A percentile compares a stretch with the other conserved stretches of the same genome.
Evolutionary conservation across 2,329 filamentous ascomycete genomes (phyloP).

Genomic region (Ilyonectria sp.): DNA sequence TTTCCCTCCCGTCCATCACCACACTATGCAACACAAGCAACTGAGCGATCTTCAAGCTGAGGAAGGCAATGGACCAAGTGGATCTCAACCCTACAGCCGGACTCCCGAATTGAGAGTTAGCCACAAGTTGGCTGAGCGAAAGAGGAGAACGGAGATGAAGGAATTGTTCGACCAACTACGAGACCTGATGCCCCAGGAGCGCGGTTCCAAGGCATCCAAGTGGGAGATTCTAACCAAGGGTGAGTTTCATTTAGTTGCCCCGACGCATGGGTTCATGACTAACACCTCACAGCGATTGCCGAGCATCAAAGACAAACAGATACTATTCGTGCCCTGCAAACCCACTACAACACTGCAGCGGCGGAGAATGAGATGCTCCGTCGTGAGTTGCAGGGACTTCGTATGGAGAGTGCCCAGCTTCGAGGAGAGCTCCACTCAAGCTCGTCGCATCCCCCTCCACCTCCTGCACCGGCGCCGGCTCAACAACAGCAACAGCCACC

Average conservation of each 20-base stretch:
- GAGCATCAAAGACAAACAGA: constrained; percentile 72
- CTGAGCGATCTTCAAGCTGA: constrained; percentile 76
- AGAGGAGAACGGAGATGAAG: constrained; percentile 90
- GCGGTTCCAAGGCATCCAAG: constrained; percentile 88
- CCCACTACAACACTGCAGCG: constrained; percentile 59
- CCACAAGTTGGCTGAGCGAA: constrained; percentile 88
- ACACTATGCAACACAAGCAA: constrained; percentile 82
- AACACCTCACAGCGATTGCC: constrained; percentile 66
- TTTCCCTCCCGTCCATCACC: constrained; percentile 77
- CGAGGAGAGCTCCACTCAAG: constrained; percentile 53
- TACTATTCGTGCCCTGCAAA: constrained; percentile 62
- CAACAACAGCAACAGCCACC: constrained; percentile 34
- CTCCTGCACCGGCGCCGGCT: constrained; percentile 38
- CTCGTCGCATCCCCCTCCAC: constrained; percentile 46
- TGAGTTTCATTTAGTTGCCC: constrained; percentile 57
- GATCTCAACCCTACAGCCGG: constrained; percentile 83
- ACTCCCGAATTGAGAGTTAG: constrained; percentile 87
- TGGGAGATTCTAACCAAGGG: constrained; percentile 92
- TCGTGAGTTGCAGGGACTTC: constrained; percentile 63
- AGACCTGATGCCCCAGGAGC: constrained; percentile 83
- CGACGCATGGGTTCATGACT: constrained; percentile 20
- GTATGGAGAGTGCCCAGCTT: constrained; percentile 65
- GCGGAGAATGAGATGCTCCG: constrained; percentile 65
- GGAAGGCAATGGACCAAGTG: constrained; percentile 64
- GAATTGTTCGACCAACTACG: constrained; percentile 86